A percentile compares a stretch with the other conserved stretches of the same genome.
Conservation (phyloP, 208 protist genomes). For the Acanthamoeba lenticulata region DNA sequence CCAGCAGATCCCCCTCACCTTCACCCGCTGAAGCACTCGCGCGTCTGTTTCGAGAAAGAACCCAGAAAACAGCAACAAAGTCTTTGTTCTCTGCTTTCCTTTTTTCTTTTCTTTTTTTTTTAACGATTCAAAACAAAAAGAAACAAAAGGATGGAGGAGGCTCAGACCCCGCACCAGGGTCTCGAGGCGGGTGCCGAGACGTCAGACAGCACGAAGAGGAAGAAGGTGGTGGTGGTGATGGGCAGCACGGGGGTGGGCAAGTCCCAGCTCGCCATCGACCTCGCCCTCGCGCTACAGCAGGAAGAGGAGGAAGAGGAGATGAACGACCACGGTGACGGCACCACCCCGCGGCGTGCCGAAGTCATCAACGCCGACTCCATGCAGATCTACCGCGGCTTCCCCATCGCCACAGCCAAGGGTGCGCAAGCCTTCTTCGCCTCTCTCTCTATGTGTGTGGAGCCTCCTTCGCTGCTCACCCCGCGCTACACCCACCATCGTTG, state of each 20-base stretch:
- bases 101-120: no score
- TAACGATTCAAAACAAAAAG: no score
- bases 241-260: constrained; percentile 44
- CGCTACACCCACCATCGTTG: background rate
- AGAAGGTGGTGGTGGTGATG: constrained; percentile 19
- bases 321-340: background rate
- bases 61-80: background rate
- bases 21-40: background rate
- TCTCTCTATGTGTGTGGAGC: background rate
- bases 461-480: background rate
- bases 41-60: background rate
- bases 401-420: constrained; percentile 53
- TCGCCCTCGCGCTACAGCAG: background rate
- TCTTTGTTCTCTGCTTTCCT: background rate
- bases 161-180: background rate
- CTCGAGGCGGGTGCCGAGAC: no score
- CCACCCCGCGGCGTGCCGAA: background rate
- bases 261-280: constrained; percentile 25
- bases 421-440: background rate
- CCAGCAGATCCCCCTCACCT: background rate
- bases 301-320: no score
- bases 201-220: no score
- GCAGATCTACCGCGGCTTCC: constrained; percentile 43
- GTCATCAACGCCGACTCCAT: constrained; percentile 42
- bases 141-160: background rate